phyloP scores from a whole-genome alignment of 805 yeast genomes.

The Schizosaccharomyces japonicus region DNA sequence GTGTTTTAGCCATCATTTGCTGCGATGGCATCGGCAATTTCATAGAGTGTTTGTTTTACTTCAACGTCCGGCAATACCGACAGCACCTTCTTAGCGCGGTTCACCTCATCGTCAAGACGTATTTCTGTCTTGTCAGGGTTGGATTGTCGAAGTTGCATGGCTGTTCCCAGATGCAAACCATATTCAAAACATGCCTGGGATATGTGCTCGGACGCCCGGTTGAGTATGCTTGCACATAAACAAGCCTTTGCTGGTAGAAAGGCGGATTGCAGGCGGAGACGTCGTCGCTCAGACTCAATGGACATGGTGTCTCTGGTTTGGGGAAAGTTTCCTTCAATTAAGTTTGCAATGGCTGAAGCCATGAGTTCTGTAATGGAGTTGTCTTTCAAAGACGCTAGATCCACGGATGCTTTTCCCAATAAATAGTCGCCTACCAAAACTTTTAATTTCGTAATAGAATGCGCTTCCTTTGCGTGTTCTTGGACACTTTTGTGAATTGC shows the following conservation, averaged over 20 bases:
- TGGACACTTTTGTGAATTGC: background rate
- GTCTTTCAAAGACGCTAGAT: slow-evolving; percentile 73
- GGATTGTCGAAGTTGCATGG: background rate
- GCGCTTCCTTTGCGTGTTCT: background rate
- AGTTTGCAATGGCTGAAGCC: slow-evolving; percentile 86
- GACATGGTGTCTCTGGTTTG: slow-evolving; percentile 66
- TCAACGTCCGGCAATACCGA: slow-evolving; percentile 1
- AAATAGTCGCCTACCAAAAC: slow-evolving; percentile 90
- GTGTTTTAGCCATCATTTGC: background rate
- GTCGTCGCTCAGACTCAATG: background rate
- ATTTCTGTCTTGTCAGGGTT: background rate
- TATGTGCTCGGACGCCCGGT: background rate
- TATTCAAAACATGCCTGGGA: background rate
- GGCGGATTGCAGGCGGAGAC: background rate
- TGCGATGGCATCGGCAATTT: background rate
- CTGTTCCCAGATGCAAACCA: background rate
- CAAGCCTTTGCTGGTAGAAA: background rate
- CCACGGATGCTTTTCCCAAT: slow-evolving; percentile 87
- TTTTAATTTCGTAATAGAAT: slow-evolving; percentile 86
- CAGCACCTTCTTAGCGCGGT: background rate
- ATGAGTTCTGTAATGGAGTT: slow-evolving; percentile 89
- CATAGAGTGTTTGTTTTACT: background rate
- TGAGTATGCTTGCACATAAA: background rate
- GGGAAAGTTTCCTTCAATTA: slow-evolving; percentile 97
- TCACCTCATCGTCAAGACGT: background rate